Conservation (phyloP, 208 protist genomes). For the Trypanosoma melophagium region DNA sequence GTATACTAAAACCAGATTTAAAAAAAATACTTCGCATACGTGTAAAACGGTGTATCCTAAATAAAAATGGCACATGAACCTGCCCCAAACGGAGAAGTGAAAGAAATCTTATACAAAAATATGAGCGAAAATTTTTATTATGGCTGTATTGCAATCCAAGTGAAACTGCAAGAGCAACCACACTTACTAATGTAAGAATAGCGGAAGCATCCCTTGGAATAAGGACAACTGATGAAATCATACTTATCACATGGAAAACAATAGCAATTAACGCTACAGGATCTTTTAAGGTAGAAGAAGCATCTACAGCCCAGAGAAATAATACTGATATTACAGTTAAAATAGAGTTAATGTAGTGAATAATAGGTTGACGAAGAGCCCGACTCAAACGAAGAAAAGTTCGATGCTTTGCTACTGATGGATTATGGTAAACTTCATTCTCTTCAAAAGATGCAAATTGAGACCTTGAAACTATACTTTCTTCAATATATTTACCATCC, state of each 20-base stretch:
- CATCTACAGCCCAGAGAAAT: conserved; percentile 61
- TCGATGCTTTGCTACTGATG: neutral
- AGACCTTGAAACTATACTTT: conserved; percentile 51
- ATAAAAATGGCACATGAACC: conserved; percentile 56
- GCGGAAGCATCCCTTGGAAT: conserved; percentile 58
- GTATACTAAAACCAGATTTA: conserved; percentile 36
- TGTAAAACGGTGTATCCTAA: conserved; percentile 34
- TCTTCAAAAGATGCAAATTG: conserved; percentile 68
- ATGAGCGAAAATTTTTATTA: neutral
- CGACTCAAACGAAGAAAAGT: conserved; percentile 6
- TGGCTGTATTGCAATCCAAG: conserved; percentile 6
- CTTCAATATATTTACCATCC: neutral
- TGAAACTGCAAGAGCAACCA: neutral
- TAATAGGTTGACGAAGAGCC: conserved; percentile 7
- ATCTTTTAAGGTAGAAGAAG: conserved; percentile 25
- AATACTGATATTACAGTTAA: conserved; percentile 56
- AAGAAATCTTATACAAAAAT: conserved; percentile 46
- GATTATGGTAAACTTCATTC: conserved; percentile 35
- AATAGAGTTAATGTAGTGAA: conserved; percentile 46
- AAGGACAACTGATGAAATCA: conserved; percentile 37
- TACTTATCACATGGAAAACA: conserved; percentile 55
- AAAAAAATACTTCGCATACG: conserved; percentile 36
- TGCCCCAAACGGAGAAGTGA: conserved; percentile 70
- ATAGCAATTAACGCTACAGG: conserved; percentile 30
- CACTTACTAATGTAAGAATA: conserved; percentile 41